phyloP scores from a whole-genome alignment of 2,329 filamentous ascomycete species.

The Epichloe scottii region DNA sequence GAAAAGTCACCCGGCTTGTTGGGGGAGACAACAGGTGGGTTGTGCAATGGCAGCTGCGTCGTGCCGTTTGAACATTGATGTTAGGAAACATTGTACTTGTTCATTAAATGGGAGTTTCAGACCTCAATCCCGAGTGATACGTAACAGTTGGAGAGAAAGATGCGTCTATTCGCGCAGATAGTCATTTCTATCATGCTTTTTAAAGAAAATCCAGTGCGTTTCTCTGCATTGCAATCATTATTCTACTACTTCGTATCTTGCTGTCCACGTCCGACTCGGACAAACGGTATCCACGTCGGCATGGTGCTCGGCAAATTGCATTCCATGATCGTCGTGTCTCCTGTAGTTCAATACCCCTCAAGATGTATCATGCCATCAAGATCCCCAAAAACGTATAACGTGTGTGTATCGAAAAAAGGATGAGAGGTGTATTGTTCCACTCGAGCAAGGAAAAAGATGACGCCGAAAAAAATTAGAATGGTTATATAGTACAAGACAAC shows the following conservation, averaged over 20 bases:
- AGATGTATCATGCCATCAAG: not conserved
- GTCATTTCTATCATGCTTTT: not conserved
- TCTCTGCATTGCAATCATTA: conserved; percentile 5
- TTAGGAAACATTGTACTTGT: not conserved
- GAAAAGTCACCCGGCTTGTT: too few species aligned
- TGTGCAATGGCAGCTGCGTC: too few species aligned
- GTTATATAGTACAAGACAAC: not conserved
- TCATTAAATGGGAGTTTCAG: not conserved
- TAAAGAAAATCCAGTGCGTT: not conserved
- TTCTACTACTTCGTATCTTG: conserved; percentile 1
- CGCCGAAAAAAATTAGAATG: too few species aligned
- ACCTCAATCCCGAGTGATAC: conserved; percentile 8
- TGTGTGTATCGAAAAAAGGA: too few species aligned
- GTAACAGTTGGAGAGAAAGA: conserved; percentile 4
- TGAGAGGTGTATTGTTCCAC: too few species aligned
- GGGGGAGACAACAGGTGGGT: too few species aligned
- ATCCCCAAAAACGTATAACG: not conserved
- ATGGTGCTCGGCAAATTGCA: not conserved
- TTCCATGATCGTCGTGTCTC: not conserved
- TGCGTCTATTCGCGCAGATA: conserved; percentile 3
- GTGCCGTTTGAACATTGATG: too few species aligned
- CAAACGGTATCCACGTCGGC: too few species aligned
- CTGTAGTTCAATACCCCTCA: too few species aligned
- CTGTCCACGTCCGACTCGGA: not conserved
- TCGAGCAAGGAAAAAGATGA: too few species aligned